Conservation (phyloP, 2,329 filamentous ascomycete genomes). For the Pseudocercospora crystallina region DNA sequence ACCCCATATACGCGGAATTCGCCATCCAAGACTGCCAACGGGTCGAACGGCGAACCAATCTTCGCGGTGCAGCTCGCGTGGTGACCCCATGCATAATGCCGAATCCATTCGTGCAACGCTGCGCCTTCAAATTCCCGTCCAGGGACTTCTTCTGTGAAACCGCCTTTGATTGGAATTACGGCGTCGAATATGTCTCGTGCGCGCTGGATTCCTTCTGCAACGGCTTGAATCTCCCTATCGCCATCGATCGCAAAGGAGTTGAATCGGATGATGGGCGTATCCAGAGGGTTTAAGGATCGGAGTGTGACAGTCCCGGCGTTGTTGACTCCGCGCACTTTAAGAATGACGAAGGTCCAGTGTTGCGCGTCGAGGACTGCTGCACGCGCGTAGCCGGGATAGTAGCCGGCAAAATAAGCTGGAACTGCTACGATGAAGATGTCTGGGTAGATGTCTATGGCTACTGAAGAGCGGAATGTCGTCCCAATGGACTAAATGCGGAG, state of each 20-base stretch:
- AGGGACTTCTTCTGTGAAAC: constrained; percentile 38
- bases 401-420: constrained; percentile 54
- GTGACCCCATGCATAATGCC: constrained; percentile 53
- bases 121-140: constrained; percentile 42
- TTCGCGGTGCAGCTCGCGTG: constrained; percentile 58
- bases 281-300: constrained; percentile 60
- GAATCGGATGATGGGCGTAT: constrained; percentile 62
- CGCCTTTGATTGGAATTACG: constrained; percentile 10
- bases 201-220: constrained; percentile 57
- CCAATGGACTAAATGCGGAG: constrained; percentile 30
- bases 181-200: constrained; percentile 37
- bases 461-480: constrained; percentile 10
- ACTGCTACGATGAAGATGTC: constrained; percentile 58
- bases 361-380: constrained; percentile 45
- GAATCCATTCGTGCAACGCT: constrained; percentile 48
- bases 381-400: constrained; percentile 51
- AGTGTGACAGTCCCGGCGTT: constrained; percentile 61
- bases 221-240: constrained; percentile 38
- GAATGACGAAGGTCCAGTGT: constrained; percentile 50
- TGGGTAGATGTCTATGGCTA: constrained; percentile 15
- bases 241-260: constrained; percentile 56
- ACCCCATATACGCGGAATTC: constrained; percentile 59
- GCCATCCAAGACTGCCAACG: constrained; percentile 56
- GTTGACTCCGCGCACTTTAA: constrained; percentile 66
- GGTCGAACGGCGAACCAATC: constrained; percentile 56